These are phyloP conservation scores for Cyclostephanos tholiformis DNA, from an alignment of 108 stramenopile species.

Conservation along the genomic window DNA sequence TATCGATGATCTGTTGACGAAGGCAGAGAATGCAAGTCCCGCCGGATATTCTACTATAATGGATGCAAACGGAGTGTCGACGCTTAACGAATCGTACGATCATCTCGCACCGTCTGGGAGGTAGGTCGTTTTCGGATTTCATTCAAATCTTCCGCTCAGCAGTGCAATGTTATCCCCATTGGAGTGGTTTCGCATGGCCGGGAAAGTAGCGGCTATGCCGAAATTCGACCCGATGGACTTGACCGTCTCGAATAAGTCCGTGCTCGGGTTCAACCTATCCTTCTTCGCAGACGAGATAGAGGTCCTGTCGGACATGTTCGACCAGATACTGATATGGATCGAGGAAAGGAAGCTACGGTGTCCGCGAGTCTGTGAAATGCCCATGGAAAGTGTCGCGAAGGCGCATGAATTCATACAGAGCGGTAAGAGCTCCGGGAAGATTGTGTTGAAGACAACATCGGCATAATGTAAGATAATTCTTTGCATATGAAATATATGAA, in stretches of 20 bases:
- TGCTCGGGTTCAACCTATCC: slow-evolving; percentile 87
- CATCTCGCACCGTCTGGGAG: slow-evolving; percentile 80
- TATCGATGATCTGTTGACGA: slow-evolving; percentile 59
- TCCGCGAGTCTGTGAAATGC: slow-evolving; percentile 63
- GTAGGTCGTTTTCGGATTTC: slow-evolving; percentile 88
- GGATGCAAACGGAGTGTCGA: slow-evolving; percentile 88
- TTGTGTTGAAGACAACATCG: slow-evolving; percentile 58
- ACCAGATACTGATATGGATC: slow-evolving; percentile 75
- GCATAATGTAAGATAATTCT: background rate
- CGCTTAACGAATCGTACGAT: slow-evolving; percentile 78
- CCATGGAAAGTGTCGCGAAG: slow-evolving; percentile 65
- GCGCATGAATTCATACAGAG: slow-evolving; percentile 82
- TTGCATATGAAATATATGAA: background rate
- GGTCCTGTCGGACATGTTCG: slow-evolving; percentile 69
- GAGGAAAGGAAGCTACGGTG: slow-evolving; percentile 51
- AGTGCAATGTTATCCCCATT: slow-evolving; percentile 67
- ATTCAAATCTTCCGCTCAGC: slow-evolving; percentile 83
- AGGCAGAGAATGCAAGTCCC: slow-evolving; percentile 46
- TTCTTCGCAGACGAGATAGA: slow-evolving; percentile 86
- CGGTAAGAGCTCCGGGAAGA: slow-evolving; percentile 84
- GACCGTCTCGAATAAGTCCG: slow-evolving; percentile 65
- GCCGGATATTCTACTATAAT: slow-evolving; percentile 72
- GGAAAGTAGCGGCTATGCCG: slow-evolving; percentile 68
- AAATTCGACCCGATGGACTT: slow-evolving; percentile 89
- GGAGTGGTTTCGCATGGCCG: slow-evolving; percentile 82